These are phyloP conservation scores for Leishmania tarentolae DNA, from an alignment of 208 protist genomes.

Conservation along the genomic window DNA sequence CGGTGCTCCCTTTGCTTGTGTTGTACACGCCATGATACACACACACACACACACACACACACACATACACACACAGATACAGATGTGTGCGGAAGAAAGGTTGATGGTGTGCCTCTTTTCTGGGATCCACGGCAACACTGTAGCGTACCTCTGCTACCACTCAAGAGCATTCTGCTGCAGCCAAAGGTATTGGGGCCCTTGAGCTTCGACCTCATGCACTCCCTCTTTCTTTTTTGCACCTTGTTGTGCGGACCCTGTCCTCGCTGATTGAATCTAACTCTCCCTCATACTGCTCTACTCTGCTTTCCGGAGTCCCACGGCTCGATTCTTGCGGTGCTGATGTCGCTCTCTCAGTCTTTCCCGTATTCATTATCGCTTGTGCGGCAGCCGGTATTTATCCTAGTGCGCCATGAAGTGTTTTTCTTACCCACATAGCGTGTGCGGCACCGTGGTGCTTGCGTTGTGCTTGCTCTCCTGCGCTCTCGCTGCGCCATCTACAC, in stretches of 20 bases:
- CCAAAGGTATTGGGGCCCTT: neutral
- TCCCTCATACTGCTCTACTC: neutral
- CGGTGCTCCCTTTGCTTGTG: neutral
- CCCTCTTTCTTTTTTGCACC: neutral
- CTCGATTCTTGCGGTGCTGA: neutral
- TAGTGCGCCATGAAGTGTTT: neutral
- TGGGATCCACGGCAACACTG: neutral
- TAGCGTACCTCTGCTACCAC: constrained; percentile 1
- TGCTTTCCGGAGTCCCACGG: neutral
- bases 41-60: constrained; percentile 6
- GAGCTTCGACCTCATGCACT: neutral
- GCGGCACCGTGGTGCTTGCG: constrained; percentile 10
- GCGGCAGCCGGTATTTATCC: neutral
- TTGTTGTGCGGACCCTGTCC: neutral
- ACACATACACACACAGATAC: constrained; percentile 5
- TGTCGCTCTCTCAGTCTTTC: neutral
- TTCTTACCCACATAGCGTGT: neutral
- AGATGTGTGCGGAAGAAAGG: neutral
- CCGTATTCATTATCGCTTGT: neutral
- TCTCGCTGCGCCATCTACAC: neutral
- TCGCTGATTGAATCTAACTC: neutral
- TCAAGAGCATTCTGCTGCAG: neutral
- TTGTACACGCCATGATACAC: constrained; percentile 9
- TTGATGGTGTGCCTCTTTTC: neutral
- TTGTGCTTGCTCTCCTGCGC: constrained; percentile 16